A percentile compares a stretch with the other conserved stretches of the same genome.
Conservation (phyloP, 2,329 filamentous ascomycete species). For the Sporothrix variecibatus region DNA sequence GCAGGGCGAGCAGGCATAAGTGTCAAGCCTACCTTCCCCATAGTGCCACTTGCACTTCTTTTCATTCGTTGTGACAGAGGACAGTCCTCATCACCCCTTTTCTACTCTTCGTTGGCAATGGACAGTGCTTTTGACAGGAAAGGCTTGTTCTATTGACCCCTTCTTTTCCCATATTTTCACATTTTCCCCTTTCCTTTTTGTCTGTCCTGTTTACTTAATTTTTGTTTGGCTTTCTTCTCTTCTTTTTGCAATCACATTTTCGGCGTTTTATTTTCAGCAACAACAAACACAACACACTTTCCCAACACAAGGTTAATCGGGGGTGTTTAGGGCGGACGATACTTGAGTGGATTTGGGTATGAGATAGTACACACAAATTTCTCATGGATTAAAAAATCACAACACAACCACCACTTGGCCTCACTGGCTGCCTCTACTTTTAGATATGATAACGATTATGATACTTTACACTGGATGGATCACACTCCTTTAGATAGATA, state of each 20-base stretch:
- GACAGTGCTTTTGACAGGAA: not conserved
- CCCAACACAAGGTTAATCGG: not conserved
- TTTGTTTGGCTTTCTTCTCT: not conserved
- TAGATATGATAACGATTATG: constrained; percentile 7
- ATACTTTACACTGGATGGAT: constrained; percentile 2
- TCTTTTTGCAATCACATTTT: not conserved
- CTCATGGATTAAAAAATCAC: not conserved
- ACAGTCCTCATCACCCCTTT: not conserved
- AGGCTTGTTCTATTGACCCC: not conserved
- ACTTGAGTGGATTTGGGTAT: not conserved
- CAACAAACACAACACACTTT: not conserved
- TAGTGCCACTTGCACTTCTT: not conserved
- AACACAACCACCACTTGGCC: not conserved
- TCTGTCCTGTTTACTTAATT: not conserved
- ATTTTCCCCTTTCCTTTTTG: not conserved
- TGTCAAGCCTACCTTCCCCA: too few relatives aligned
- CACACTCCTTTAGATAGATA: constrained; percentile 12
- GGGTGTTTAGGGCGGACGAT: not conserved
- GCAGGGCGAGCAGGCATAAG: constrained; percentile 10
- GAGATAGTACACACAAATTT: not conserved
- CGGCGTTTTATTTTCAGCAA: not conserved
- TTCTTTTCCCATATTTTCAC: not conserved
- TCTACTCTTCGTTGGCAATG: constrained; percentile 13
- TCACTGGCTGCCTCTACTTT: not conserved
- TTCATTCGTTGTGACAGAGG: not conserved